Evolutionary conservation across 352 stramenopile species (phyloP).

Genomic region (Pythium utonaiense): DNA sequence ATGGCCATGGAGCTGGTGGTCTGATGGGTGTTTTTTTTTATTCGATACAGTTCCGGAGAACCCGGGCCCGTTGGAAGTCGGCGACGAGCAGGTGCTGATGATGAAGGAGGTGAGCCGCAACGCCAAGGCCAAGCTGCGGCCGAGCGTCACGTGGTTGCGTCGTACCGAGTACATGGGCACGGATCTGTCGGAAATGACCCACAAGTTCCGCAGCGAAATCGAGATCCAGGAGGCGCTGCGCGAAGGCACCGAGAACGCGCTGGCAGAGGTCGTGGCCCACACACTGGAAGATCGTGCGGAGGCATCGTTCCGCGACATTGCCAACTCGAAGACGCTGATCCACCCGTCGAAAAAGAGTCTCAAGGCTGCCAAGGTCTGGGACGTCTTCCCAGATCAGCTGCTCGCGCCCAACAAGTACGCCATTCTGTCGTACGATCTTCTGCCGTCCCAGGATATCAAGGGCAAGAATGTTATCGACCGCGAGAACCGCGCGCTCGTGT

Average conservation of each 20-base stretch:
- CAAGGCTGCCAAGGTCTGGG: conserved; percentile 78
- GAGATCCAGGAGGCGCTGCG: conserved; percentile 81
- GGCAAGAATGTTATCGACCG: conserved; percentile 66
- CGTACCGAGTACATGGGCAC: conserved; percentile 86
- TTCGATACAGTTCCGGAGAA: conserved; percentile 42
- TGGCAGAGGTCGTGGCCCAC: conserved; percentile 67
- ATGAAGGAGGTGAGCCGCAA: conserved; percentile 68
- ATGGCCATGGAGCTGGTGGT: not conserved
- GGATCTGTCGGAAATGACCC: conserved; percentile 79
- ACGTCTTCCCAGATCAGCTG: conserved; percentile 79
- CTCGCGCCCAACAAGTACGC: conserved; percentile 80
- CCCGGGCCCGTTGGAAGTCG: conserved; percentile 54
- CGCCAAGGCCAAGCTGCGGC: conserved; percentile 59
- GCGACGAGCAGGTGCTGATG: conserved; percentile 73
- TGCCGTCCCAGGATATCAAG: conserved; percentile 78
- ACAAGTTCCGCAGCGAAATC: conserved; percentile 87
- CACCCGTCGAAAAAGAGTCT: conserved; percentile 83
- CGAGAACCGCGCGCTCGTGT: conserved; percentile 69
- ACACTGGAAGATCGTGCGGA: conserved; percentile 78
- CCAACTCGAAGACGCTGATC: conserved; percentile 56
- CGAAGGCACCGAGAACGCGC: conserved; percentile 74
- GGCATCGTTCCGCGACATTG: conserved; percentile 74
- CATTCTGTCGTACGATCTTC: conserved; percentile 84
- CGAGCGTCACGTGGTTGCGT: conserved; percentile 75
- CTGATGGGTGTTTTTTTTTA: not conserved